Percentiles rank a stretch among this genome's conserved stretches.
Conservation (phyloP, 805 yeast species). For the Priceomyces haplophilus region DNA sequence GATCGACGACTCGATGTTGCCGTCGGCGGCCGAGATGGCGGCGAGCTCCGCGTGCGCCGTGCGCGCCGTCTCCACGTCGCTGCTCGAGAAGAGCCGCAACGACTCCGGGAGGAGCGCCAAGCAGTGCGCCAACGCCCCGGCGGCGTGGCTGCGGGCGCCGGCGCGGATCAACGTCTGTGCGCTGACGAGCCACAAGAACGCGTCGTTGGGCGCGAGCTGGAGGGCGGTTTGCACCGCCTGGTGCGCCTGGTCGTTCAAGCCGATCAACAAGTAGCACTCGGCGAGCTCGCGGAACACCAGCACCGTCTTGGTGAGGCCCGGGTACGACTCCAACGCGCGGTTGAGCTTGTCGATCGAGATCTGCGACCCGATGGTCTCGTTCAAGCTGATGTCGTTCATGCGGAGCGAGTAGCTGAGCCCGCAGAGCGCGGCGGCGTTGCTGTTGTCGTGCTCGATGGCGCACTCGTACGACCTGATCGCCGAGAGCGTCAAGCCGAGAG, state of each 20-base stretch:
- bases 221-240: constrained; percentile 44
- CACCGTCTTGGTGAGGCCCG: constrained; percentile 37
- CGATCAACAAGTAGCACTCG: constrained; percentile 47
- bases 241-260: constrained; percentile 52
- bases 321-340: constrained; percentile 34
- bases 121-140: constrained; percentile 45
- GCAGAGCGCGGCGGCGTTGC: constrained; percentile 37
- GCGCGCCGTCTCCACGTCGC: constrained; percentile 47
- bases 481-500: constrained; percentile 35
- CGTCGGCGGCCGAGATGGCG: constrained; percentile 50
- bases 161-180: constrained; percentile 49
- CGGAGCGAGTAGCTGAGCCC: constrained; percentile 44
- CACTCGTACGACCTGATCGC: constrained; percentile 44
- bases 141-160: constrained; percentile 45
- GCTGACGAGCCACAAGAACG: constrained; percentile 45
- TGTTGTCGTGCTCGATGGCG: constrained; percentile 42
- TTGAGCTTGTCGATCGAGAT: constrained; percentile 40
- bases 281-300: constrained; percentile 49
- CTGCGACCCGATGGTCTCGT: constrained; percentile 39
- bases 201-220: constrained; percentile 36
- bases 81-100: constrained; percentile 22
- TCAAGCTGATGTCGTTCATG: constrained; percentile 33
- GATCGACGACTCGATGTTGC: constrained; percentile 48
- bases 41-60: constrained; percentile 56
- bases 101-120: constrained; percentile 39